phyloP scores from a whole-genome alignment of 805 yeast genomes.

The Wickerhamomyces bovis region DNA sequence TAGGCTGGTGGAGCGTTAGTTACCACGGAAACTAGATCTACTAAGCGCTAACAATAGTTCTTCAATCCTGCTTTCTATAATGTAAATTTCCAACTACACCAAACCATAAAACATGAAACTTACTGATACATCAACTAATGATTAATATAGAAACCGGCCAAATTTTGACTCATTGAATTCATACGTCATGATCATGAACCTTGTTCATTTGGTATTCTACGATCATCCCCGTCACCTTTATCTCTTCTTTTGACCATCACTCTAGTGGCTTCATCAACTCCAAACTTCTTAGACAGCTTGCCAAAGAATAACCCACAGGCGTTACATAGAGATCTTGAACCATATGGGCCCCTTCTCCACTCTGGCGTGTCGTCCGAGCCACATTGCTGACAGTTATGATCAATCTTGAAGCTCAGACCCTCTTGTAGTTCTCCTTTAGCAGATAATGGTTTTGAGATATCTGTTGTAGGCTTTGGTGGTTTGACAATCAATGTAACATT shows the following conservation, averaged over 20 bases:
- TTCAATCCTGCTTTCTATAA: too few species aligned
- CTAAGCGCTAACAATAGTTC: too few species aligned
- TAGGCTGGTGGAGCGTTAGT: too few species aligned
- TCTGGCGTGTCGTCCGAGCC: slow-evolving; percentile 76
- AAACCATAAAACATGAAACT: too few species aligned
- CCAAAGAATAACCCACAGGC: slow-evolving; percentile 84
- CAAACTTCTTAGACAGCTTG: slow-evolving; percentile 48
- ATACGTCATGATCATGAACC: not conserved
- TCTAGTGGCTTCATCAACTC: slow-evolving; percentile 26
- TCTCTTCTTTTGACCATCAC: slow-evolving; percentile 21
- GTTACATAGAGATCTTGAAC: slow-evolving; percentile 77
- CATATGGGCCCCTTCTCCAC: slow-evolving; percentile 89
- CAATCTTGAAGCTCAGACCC: slow-evolving; percentile 10
- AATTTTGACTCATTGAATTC: too few species aligned
- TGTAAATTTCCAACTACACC: too few species aligned
- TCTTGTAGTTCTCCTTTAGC: slow-evolving; percentile 12
- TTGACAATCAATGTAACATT: slow-evolving; percentile 15
- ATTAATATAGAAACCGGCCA: too few species aligned
- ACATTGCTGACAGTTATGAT: slow-evolving; percentile 56
- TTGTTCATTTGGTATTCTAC: slow-evolving; percentile 22
- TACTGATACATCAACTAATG: too few species aligned
- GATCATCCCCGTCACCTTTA: slow-evolving; percentile 22
- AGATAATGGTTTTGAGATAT: not conserved
- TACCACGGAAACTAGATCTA: too few species aligned
- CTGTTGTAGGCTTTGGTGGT: slow-evolving; percentile 14